phyloP scores from a whole-genome alignment of 1,284 basidiomycete genomes.

The Retiboletus flavoniger region DNA sequence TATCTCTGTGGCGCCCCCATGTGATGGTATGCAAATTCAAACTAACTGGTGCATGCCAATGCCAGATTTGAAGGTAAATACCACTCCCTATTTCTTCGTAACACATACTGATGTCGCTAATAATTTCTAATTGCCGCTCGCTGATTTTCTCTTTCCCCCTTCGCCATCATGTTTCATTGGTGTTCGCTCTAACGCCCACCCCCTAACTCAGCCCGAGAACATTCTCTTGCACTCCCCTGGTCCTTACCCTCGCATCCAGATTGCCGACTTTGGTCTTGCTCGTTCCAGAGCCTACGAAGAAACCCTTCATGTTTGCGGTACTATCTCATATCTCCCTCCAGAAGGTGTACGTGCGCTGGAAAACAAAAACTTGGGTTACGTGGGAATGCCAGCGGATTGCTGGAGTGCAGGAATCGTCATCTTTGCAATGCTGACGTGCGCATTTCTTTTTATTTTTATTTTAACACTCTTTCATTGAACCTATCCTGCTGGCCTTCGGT shows the following conservation, averaged over 20 bases:
- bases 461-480: neutral
- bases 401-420: constrained; percentile 81
- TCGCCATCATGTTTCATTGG: neutral
- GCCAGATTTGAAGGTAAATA: constrained; percentile 68
- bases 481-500: neutral
- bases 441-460: constrained; percentile 16
- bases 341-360: constrained; percentile 77
- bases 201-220: constrained; percentile 69
- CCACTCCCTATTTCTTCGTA: neutral
- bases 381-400: constrained; percentile 78
- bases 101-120: neutral
- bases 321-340: constrained; percentile 81
- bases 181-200: neutral
- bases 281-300: constrained; percentile 75
- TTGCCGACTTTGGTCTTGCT: constrained; percentile 86
- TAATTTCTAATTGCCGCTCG: neutral
- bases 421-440: constrained; percentile 79
- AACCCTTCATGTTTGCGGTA: constrained; percentile 79
- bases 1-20: neutral
- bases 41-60: constrained; percentile 3
- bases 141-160: neutral
- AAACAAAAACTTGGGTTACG: constrained; percentile 67
- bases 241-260: constrained; percentile 77
- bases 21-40: neutral
- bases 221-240: constrained; percentile 74